Base-by-base conservation (phyloP, 2,329 filamentous ascomycete genomes). In the Pseudogymnoascus destructans region DNA sequence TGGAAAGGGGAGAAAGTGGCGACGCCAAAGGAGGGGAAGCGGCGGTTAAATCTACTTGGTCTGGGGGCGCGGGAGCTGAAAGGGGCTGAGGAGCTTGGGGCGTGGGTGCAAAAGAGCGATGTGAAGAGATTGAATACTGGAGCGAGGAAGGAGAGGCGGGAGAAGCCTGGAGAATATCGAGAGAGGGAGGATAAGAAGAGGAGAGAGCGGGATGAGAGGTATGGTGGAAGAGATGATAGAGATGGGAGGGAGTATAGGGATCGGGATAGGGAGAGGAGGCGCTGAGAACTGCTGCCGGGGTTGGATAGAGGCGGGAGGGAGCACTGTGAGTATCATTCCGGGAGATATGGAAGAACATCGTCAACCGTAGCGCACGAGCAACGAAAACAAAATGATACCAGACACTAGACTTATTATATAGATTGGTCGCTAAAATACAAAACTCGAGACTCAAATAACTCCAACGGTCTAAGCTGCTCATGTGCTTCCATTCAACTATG, bases 11-110 rank as follows among this genome's bases (percentile, higher is more conserved):
- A 73, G 75, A 52, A 78, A 76, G 76, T 72, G 49, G 70, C 73
- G 5, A 86, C 86, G 63, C 76, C 83, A 33, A 84, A 81, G 62
- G 74, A 83, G 15, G 76, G 84, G 11, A 85, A 86, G 67, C 79
- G 84, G 57, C 81, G 91, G 55, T 85, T 89, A 13, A 89, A 89
- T 60, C 79, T 95, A 59, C 30, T 56, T 35, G 54, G 54, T 27
- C 76, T 97, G 8, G 93, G 93, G 0, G 85, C 97, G 6, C 95
- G 92, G 68, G 84, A 89, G 66, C 78, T 89, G 13, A 82, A 86
- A 52, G 81, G 78, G 35, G 79, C 76, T 19, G 79, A 88, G 61
- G 88, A 95, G 64, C 73, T 95, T 15, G 89, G 87, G 1, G 85
- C 81, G 1, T 95, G 88, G 88, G 86, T 90, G 10, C 87, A 86